Conservation (phyloP, 169 alveolate genomes). For the Blepharisma undulans region DNA sequence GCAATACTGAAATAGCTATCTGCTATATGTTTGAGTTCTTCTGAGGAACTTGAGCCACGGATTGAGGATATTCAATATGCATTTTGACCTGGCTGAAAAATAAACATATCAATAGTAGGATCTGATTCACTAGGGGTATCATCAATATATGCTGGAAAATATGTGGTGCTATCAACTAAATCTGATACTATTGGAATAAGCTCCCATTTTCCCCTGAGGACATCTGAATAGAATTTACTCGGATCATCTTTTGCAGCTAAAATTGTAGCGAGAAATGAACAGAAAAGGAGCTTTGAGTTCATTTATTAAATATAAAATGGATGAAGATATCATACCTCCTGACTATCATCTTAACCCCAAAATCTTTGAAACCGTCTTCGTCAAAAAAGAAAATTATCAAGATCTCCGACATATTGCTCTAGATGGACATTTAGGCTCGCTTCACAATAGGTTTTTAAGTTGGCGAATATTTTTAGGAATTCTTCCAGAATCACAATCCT, state of each 20-base stretch:
- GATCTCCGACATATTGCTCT: not conserved
- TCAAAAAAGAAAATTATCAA: not conserved
- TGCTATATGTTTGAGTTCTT: not conserved
- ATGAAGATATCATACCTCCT: not conserved
- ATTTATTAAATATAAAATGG: not conserved
- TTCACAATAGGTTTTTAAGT: slow-evolving; percentile 16
- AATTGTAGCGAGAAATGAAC: not conserved
- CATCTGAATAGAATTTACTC: not conserved
- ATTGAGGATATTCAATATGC: not conserved
- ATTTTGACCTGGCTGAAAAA: not conserved
- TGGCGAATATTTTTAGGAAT: slow-evolving; percentile 37
- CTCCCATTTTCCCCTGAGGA: slow-evolving; percentile 29
- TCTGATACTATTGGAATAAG: not conserved
- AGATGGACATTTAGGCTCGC: slow-evolving; percentile 6
- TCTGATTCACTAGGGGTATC: slow-evolving; percentile 11
- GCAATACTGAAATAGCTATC: not conserved
- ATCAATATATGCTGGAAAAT: slow-evolving; percentile 6
- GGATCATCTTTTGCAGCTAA: not conserved
- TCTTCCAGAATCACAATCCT: not conserved
- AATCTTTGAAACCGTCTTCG: not conserved
- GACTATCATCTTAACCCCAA: not conserved
- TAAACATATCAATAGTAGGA: slow-evolving; percentile 15
- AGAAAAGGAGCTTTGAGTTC: not conserved
- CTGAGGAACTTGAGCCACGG: not conserved
- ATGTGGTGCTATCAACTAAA: not conserved